Conservation (phyloP, 768 basidiomycete genomes). For the Rhizopogon salebrosus region DNA sequence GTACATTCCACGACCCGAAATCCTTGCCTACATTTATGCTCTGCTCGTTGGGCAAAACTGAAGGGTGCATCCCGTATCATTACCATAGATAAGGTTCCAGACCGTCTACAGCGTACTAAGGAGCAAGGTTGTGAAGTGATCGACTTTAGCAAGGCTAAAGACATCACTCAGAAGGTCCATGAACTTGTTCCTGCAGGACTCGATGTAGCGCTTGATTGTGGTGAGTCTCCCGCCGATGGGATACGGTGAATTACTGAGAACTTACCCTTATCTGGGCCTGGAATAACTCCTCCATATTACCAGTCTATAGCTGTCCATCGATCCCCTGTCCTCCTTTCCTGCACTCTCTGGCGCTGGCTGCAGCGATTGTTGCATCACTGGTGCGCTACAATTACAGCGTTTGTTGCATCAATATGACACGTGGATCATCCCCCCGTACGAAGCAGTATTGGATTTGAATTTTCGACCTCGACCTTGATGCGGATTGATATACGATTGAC, state of each 20-base stretch:
- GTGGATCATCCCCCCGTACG: too few species aligned
- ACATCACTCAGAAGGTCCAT: conserved; percentile 48
- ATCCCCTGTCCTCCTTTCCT: conserved; percentile 18
- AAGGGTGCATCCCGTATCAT: conserved; percentile 71
- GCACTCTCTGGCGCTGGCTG: too few species aligned
- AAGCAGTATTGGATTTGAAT: too few species aligned
- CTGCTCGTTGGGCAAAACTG: conserved; percentile 55
- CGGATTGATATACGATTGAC: too few species aligned
- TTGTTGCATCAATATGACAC: too few species aligned
- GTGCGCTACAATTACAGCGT: too few species aligned
- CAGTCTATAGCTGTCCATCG: neutral
- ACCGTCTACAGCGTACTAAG: conserved; percentile 42
- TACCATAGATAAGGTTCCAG: conserved; percentile 59
- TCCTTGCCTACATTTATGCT: too few species aligned
- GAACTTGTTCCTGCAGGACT: conserved; percentile 62
- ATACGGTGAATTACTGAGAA: neutral
- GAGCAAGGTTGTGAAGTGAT: conserved; percentile 49
- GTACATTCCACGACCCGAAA: too few species aligned
- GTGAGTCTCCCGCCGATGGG: conserved; percentile 17
- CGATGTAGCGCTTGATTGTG: conserved; percentile 58
- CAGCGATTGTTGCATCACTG: too few species aligned
- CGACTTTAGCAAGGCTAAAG: conserved; percentile 44
- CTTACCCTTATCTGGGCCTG: neutral
- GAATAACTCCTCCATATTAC: conserved; percentile 6
- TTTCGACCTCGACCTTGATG: too few species aligned